Percentiles rank a stretch among this genome's conserved stretches.
Conservation (phyloP, 202 grass and related monocot genomes). For the Zoysia matrella region DNA sequence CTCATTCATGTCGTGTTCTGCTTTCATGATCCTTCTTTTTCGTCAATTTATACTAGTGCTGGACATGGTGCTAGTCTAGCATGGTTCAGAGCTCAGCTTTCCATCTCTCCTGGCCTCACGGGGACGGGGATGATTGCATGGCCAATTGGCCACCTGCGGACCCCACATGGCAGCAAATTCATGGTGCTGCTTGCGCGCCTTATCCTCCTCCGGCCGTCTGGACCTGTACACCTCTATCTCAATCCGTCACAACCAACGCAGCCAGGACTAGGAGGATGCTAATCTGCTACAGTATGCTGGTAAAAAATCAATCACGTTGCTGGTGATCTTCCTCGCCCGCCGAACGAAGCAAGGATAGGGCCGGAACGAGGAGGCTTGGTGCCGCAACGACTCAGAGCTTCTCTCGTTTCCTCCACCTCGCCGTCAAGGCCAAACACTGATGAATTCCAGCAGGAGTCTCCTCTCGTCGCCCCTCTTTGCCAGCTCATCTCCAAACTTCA, state of each 20-base stretch:
- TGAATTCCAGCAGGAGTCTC: slow-evolving; percentile 67
- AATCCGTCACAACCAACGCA: neutral
- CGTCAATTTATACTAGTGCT: neutral
- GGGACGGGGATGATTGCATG: neutral
- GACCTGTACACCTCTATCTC: neutral
- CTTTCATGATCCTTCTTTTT: neutral
- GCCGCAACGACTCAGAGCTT: slow-evolving; percentile 1
- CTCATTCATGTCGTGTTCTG: neutral
- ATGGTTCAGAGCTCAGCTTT: neutral
- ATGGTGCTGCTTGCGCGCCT: slow-evolving; percentile 50
- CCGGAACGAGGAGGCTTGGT: neutral
- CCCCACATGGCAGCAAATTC: slow-evolving; percentile 41
- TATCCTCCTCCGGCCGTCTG: slow-evolving; percentile 26
- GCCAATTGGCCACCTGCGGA: neutral
- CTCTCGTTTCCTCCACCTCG: neutral
- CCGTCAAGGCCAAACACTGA: neutral
- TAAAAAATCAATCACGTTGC: neutral
- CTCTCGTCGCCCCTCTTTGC: slow-evolving; percentile 58
- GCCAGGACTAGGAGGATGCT: neutral
- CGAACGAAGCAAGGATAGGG: slow-evolving; percentile 21
- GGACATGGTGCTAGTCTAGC: neutral
- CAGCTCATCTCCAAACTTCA: slow-evolving; percentile 45
- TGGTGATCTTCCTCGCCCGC: neutral
- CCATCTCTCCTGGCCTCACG: too few relatives aligned
- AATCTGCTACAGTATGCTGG: neutral